Base-by-base conservation (phyloP, 192 early-diverging fungal species). In the Backusella morwellensis region DNA sequence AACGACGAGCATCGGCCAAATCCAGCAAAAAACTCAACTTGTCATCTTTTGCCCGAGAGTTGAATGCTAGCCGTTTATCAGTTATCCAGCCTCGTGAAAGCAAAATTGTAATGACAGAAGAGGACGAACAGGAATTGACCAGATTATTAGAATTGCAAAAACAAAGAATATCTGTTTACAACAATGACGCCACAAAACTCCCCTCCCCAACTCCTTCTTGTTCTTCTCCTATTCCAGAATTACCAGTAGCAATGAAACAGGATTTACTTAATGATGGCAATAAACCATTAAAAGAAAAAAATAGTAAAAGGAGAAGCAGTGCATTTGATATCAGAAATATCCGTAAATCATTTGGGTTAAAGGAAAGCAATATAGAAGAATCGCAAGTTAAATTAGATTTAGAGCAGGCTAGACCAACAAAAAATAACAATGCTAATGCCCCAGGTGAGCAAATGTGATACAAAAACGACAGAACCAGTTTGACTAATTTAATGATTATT, bases 21-120 rank as follows among this genome's bases (percentile, higher is more conserved):
- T 47, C 68, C 15, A 56, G 40, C 11, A 70, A 68, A 54, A 32
- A 50, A n/a, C 40, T 80, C 50, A 70, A 75, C 7, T n/a, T 80
- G 21, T 70, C 74, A n/a, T 74, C 73, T 5, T 72, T 80, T 52
- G 78, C 74, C n/a, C 42, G 42, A 14, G 74, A 80, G 34, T 50
- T 80, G 6, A 54, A 80, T 19, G 78, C 75, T n/a, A 70, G 75
- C 17, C 68, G 78, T 4, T 63, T 75, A 38, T 80, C 78, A 6
- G 74, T 80, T 7, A 75, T 80, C 0, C 77, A 79, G 15, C 72
- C 66, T 15, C 66, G 68, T 17, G 66, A 79, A 35, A 68, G 74
- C 21, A 29, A 35, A 42, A 74, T 74, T n/a, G 54, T 68, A 9
- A 68, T 68, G 50, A 79, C 77, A 11, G 72, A 79, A 70, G 72